These are phyloP conservation scores for Candida coleopterorum DNA, from an alignment of 805 yeast species.

Conservation along the genomic window DNA sequence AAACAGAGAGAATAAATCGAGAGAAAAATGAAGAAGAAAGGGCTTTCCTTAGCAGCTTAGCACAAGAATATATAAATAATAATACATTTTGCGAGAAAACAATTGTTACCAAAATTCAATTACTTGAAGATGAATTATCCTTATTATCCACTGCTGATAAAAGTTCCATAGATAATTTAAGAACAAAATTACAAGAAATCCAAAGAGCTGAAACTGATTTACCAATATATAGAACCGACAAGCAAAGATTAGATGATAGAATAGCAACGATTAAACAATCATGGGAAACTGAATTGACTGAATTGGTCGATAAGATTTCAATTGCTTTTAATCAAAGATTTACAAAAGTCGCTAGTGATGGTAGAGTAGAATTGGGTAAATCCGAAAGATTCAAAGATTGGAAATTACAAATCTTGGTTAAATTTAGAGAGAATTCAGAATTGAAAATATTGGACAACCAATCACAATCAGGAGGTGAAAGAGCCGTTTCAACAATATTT, in stretches of 20 bases:
- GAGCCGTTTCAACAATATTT: constrained; percentile 90
- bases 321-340: constrained; percentile 62
- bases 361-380: constrained; percentile 63
- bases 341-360: constrained; percentile 75
- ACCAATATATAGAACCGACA: constrained; percentile 29
- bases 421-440: constrained; percentile 76
- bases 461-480: constrained; percentile 95
- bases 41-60: constrained; percentile 34
- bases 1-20: constrained; percentile 29
- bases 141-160: constrained; percentile 34
- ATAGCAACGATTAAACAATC: constrained; percentile 33
- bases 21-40: constrained; percentile 37
- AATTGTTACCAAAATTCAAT: constrained; percentile 37
- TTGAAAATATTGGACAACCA: constrained; percentile 72
- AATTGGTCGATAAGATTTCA: constrained; percentile 54
- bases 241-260: constrained; percentile 24
- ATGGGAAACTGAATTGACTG: constrained; percentile 64
- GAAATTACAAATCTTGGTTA: constrained; percentile 79
- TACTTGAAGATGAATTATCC: constrained; percentile 43
- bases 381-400: constrained; percentile 62
- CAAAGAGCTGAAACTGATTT: constrained; percentile 29
- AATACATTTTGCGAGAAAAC: constrained; percentile 33
- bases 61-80: constrained; percentile 29
- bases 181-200: constrained; percentile 29
- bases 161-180: constrained; percentile 37